Base-by-base conservation (phyloP, 371 early-diverging fungal species). In the Apophysomyces variabilis region DNA sequence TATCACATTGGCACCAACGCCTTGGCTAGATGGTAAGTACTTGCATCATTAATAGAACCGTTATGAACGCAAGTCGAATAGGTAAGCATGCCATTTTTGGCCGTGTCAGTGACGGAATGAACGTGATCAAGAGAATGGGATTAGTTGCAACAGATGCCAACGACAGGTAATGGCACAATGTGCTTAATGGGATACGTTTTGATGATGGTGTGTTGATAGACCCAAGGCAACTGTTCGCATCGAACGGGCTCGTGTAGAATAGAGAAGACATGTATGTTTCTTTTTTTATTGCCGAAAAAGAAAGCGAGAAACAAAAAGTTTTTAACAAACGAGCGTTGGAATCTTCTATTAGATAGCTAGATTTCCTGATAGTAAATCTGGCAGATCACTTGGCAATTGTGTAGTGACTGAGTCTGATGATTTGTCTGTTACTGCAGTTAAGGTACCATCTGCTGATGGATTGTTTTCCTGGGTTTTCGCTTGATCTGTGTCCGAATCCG, bases 61-160 rank as follows among this genome's bases (percentile, higher is more conserved):
- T 18, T 7, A 8, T 26, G 3, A 18, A 5, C 11, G 9, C 3
- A n/a, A 21, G 7, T 18, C 9, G 9, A 50, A 50, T 64, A 82
- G 83, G 84, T 13, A 89, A 91, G 66, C 92, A 91, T 61, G 84
- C 90, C 6, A 91, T 91, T 61, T 91, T 91, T 72, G 92, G 90
- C 35, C 78, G 92, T 36, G 86, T 90, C 14, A 82, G 80, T 21
- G 73, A 82, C 37, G 92, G 92, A 1, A 87, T 91, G 80, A 86
- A 84, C 57, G 82, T 90, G 7, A 87, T 91, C 18, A 85, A 89
- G 66, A 74, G 89, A 66, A 85, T 91, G 87, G 90, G 92, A 8
- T 69, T 86, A 18, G 90, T 91, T 14, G 81, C 83, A n/a, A 87
- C 87, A 2, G 89, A 90, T 71, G 71, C 68, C 2, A 78, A 75